A percentile compares a stretch with the other conserved stretches of the same genome.
Conservation (phyloP, 768 basidiomycete species). For the Boletus rubescentipes region DNA sequence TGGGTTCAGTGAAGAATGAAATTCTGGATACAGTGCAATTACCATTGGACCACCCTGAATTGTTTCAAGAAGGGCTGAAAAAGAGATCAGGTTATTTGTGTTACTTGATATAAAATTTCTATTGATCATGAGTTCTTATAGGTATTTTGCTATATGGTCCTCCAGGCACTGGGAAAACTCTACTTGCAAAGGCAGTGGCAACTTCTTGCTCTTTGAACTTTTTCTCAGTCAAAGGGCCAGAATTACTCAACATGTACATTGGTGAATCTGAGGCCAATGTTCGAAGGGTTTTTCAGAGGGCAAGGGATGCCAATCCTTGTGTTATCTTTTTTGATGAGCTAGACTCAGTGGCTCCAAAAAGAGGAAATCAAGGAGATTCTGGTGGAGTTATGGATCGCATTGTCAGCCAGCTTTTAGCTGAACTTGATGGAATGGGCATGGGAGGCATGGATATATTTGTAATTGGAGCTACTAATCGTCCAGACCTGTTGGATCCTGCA, state of each 20-base stretch:
- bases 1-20: slow-evolving; percentile 83
- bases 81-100: slow-evolving; percentile 78
- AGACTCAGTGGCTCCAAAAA: slow-evolving; percentile 91
- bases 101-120: neutral
- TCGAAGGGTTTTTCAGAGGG: slow-evolving; percentile 85
- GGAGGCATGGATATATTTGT: slow-evolving; percentile 82
- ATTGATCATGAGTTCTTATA: slow-evolving; percentile 26
- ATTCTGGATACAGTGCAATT: slow-evolving; percentile 96
- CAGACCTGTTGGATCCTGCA: slow-evolving; percentile 88
- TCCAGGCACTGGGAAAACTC: slow-evolving; percentile 93
- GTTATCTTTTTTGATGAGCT: slow-evolving; percentile 97
- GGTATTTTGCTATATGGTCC: slow-evolving; percentile 93
- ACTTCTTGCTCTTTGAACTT: slow-evolving; percentile 95
- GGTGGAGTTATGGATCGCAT: slow-evolving; percentile 99
- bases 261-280: slow-evolving; percentile 99
- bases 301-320: slow-evolving; percentile 89
- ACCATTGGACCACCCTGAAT: slow-evolving; percentile 84
- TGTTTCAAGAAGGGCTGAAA: slow-evolving; percentile 89
- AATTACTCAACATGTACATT: slow-evolving; percentile 97
- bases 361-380: slow-evolving; percentile 93
- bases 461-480: slow-evolving; percentile 93
- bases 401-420: slow-evolving; percentile 90
- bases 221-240: slow-evolving; percentile 96
- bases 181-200: slow-evolving; percentile 94
- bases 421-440: slow-evolving; percentile 85